Evolutionary conservation across 208 protist species (phyloP).

Genomic region (Crithidia mellificae): DNA sequence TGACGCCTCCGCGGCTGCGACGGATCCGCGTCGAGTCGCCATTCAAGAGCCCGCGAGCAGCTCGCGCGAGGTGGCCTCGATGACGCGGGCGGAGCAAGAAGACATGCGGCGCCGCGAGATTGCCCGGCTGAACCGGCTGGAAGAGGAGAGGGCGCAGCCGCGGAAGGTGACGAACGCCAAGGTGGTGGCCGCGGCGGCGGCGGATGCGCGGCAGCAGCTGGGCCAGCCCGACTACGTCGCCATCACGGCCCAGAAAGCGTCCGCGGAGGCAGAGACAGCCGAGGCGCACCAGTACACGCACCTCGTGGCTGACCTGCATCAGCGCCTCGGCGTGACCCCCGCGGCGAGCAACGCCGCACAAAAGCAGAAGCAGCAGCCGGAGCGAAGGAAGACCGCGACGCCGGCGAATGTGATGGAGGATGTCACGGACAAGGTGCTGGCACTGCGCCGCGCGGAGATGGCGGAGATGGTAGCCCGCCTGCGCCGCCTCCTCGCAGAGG

Average conservation of each 20-base stretch:
- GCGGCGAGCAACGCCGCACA: not conserved
- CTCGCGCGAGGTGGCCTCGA: not conserved
- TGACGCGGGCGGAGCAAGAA: conserved; percentile 18
- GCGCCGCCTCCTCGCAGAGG: conserved; percentile 26
- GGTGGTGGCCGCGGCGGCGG: conserved; percentile 27
- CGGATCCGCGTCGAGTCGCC: not conserved
- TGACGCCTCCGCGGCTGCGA: too few relatives aligned
- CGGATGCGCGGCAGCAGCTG: conserved; percentile 34
- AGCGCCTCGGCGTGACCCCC: conserved; percentile 18
- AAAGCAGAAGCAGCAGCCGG: not conserved
- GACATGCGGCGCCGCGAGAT: conserved; percentile 11
- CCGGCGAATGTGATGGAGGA: conserved; percentile 15
- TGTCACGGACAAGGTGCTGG: conserved; percentile 20
- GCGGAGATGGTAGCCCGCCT: conserved; percentile 32
- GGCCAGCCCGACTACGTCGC: conserved; percentile 32
- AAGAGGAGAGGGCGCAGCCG: conserved; percentile 2
- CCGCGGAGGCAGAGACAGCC: conserved; percentile 15
- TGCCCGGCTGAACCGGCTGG: conserved; percentile 6
- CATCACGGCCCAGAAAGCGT: conserved; percentile 17
- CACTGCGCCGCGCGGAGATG: conserved; percentile 32
- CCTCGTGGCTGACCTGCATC: conserved; percentile 24
- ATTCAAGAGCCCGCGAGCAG: not conserved
- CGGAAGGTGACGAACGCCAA: conserved; percentile 10
- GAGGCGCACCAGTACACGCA: conserved; percentile 19
- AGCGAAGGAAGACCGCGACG: not conserved